These are phyloP conservation scores for Pelargonium myrrhifolium DNA, from an alignment of 441 rosid genomes.

Conservation along the genomic window DNA sequence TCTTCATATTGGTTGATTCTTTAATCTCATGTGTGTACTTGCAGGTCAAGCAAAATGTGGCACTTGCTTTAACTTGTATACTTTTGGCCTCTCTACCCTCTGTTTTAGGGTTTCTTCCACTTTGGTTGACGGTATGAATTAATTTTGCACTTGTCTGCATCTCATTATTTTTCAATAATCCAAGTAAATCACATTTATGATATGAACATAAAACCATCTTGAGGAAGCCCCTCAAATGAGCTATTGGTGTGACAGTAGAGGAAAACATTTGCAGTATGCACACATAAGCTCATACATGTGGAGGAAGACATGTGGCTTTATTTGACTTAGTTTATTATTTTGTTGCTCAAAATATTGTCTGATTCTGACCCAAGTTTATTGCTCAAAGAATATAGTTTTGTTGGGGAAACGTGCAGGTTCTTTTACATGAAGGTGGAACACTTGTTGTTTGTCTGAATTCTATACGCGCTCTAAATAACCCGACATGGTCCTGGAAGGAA, in stretches of 20 bases:
- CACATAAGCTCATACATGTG: neutral
- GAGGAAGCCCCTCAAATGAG: neutral
- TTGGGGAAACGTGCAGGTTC: constrained; percentile 44
- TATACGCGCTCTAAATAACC: constrained; percentile 60
- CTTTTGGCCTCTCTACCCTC: constrained; percentile 74
- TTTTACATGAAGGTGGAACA: constrained; percentile 84
- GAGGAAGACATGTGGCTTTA: neutral
- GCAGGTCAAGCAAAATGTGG: constrained; percentile 89
- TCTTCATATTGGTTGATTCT: constrained; percentile 15
- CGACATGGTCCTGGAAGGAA: constrained; percentile 61
- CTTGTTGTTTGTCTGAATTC: constrained; percentile 82
- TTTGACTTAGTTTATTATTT: neutral
- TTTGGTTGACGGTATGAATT: constrained; percentile 74
- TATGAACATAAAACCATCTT: neutral
- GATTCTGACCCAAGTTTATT: neutral
- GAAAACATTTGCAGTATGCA: neutral
- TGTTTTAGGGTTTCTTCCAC: constrained; percentile 70
- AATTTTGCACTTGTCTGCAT: neutral
- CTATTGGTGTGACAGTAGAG: neutral
- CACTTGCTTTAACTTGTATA: constrained; percentile 62
- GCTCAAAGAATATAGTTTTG: neutral
- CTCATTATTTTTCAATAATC: neutral
- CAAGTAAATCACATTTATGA: neutral
- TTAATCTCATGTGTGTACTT: constrained; percentile 8
- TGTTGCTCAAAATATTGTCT: constrained; percentile 3